phyloP scores from a whole-genome alignment of 768 basidiomycete genomes.

The Lactarius quietus region DNA sequence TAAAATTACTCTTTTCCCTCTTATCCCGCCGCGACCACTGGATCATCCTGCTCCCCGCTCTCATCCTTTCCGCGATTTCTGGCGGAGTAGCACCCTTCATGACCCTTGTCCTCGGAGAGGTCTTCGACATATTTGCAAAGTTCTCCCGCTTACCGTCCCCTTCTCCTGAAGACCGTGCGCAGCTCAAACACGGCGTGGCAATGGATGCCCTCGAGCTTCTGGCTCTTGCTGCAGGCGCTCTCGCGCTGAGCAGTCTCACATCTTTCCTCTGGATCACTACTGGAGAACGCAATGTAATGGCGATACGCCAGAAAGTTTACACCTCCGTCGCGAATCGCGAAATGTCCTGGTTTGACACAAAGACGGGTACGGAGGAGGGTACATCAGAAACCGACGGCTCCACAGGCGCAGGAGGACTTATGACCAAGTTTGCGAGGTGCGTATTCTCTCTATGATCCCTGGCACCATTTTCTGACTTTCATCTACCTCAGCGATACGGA shows the following conservation, averaged over 20 bases:
- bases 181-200: conserved; percentile 55
- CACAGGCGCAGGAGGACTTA: conserved; percentile 82
- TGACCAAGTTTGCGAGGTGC: conserved; percentile 88
- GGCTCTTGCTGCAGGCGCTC: conserved; percentile 58
- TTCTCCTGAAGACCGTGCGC: conserved; percentile 43
- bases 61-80: conserved; percentile 55
- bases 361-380: conserved; percentile 58
- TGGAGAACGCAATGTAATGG: conserved; percentile 74
- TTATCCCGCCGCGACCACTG: conserved; percentile 54
- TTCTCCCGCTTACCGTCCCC: conserved; percentile 47
- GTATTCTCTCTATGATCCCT: conserved; percentile 9
- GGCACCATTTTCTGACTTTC: neutral
- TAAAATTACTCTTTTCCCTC: conserved; percentile 65
- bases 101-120: conserved; percentile 75
- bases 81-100: conserved; percentile 82
- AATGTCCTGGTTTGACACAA: conserved; percentile 89
- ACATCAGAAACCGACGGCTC: conserved; percentile 45
- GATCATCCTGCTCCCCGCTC: conserved; percentile 59
- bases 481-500: conserved; percentile 75
- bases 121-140: conserved; percentile 66
- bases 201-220: conserved; percentile 62
- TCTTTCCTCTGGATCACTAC: conserved; percentile 83
- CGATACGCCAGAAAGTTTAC: conserved; percentile 67
- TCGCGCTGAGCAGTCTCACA: conserved; percentile 71
- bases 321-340: conserved; percentile 60